Conservation (phyloP, 768 basidiomycete species). For the Kwoniella dejecticola region DNA sequence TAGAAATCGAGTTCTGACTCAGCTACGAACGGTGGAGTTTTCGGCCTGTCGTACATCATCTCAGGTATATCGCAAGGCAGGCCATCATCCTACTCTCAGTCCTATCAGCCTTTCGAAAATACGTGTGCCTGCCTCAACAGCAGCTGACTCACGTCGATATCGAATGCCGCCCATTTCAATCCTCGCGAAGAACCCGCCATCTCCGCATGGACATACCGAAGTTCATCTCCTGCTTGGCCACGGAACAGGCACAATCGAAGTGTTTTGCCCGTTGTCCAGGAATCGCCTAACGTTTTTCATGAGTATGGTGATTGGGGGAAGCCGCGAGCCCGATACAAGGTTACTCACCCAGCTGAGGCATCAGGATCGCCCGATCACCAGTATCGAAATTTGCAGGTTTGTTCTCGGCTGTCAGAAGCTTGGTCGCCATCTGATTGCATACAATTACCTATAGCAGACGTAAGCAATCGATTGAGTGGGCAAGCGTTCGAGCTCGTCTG, state of each 20-base stretch:
- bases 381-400: constrained; percentile 53
- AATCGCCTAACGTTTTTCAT: constrained; percentile 43
- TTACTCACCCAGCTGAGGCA: constrained; percentile 56
- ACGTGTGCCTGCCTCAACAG: not conserved
- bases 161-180: constrained; percentile 45
- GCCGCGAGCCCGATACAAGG: no score
- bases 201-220: constrained; percentile 41
- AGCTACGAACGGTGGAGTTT: not conserved
- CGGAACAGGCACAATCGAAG: constrained; percentile 47
- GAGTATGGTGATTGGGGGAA: no score
- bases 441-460: constrained; percentile 44
- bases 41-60: not conserved
- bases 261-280: constrained; percentile 49
- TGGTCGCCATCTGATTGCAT: constrained; percentile 53
- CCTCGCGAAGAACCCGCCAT: constrained; percentile 24
- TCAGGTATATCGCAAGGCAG: constrained; percentile 36
- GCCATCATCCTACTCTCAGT: constrained; percentile 25
- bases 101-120: not conserved
- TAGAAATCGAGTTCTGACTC: not conserved
- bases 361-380: constrained; percentile 50
- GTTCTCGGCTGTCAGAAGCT: constrained; percentile 49
- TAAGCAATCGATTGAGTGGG: no score
- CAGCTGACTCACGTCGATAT: constrained; percentile 47
- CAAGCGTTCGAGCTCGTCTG: no score
- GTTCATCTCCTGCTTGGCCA: constrained; percentile 38